Base-by-base conservation (phyloP, 208 protist genomes). In the Wallacemonas sp. region DNA sequence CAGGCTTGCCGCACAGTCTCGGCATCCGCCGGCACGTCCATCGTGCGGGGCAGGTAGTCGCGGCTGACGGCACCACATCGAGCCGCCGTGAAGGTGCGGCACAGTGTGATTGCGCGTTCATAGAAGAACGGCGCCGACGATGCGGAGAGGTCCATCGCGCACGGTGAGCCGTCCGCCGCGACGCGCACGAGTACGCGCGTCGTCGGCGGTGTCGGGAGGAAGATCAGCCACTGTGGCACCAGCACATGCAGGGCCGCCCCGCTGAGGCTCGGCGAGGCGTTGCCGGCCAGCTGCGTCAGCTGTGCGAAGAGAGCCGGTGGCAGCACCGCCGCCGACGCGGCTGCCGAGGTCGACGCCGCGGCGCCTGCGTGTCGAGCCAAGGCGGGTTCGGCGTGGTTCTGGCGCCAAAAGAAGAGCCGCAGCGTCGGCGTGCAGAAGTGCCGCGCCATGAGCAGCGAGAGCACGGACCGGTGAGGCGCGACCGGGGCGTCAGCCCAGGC, bases 331-430 rank as follows among this genome's bases (percentile, higher is more conserved):
- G 18, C 25, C 8, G 23, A 48, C 42, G 18, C 23, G 10, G 26
- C 48, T 32, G 52, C 4, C 52, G 8, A 22, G 10, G 44, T 26
- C 16, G 44, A 22, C 44, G 44, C 8, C 20, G 16, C 12, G 44
- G 20, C 44, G 20, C n/a, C n/a, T n/a, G 29, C 32, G 31, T 26
- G 52, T 3, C 10, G 26, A 25, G 52, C 3, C 52, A 25, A 25
- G 18, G 32, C n/a, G 4, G 26, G 14, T 2, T 18, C 31, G 32
- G n/a, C 31, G 26, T 59, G 52, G 31, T 59, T 59, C 16, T 23
- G 8, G 20, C 32, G 52, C 52, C 52, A 59, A 23, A 59, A 59
- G 52, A 36, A 42, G n/a, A 59, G 26, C 7, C 32, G 52, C 31
- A 44, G 26, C 10, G 32, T 59, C 3, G 52, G 52, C 5, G 29